Evolutionary conservation across 192 early-diverging fungal species (phyloP).

Genomic region (Funneliformis mosseae): DNA sequence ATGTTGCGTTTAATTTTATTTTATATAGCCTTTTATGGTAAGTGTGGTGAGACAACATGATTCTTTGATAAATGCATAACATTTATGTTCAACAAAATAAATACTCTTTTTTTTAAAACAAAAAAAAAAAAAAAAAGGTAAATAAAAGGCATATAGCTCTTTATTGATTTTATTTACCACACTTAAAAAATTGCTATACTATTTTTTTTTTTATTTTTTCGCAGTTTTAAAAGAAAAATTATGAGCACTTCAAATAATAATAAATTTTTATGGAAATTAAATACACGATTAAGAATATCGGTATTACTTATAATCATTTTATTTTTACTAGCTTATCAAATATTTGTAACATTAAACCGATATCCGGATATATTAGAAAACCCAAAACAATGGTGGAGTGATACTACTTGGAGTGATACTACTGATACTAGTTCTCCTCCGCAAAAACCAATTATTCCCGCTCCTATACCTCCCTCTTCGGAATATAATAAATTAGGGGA

Average conservation of each 20-base stretch:
- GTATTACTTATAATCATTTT: neutral
- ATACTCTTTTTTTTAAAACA: too few species aligned
- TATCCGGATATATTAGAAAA: neutral
- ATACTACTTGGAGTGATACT: neutral
- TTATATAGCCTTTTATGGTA: too few species aligned
- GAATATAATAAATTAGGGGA: neutral
- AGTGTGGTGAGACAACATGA: too few species aligned
- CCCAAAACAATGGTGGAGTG: neutral
- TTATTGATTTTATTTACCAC: too few species aligned
- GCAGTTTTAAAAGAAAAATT: too few species aligned
- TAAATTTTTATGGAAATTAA: slow-evolving; percentile 1
- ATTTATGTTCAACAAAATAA: too few species aligned
- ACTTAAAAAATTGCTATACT: too few species aligned
- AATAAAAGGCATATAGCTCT: too few species aligned
- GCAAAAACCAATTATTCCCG: neutral
- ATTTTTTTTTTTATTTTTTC: too few species aligned
- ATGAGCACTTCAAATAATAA: neutral
- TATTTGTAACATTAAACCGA: neutral
- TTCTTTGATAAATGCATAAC: too few species aligned
- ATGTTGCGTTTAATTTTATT: too few species aligned
- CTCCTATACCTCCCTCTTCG: neutral
- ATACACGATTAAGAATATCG: neutral
- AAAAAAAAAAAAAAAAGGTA: too few species aligned
- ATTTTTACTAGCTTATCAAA: neutral
- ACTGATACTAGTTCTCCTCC: neutral